Evolutionary conservation across 345 rosid genomes (phyloP).

Genomic region (Carallia brachiata): DNA sequence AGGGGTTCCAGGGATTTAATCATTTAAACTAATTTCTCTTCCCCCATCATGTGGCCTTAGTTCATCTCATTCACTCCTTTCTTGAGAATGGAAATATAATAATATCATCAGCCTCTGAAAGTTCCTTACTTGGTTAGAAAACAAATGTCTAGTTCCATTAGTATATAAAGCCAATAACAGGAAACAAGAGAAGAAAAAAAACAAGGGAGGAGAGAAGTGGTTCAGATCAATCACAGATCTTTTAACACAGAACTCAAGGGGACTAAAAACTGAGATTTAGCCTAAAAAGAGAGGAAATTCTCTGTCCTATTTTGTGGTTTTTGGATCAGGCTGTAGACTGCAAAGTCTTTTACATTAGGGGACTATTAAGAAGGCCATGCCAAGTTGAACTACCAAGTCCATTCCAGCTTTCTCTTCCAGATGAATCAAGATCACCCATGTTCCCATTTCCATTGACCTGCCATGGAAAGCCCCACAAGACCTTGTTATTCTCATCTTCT

Average conservation of each 20-base stretch:
- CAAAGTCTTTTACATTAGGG: constrained; percentile 13
- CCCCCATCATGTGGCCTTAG: too few relatives aligned
- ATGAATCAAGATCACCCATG: constrained; percentile 12
- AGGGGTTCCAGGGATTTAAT: too few relatives aligned
- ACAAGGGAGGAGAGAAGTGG: constrained; percentile 5
- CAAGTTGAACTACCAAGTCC: constrained; percentile 23
- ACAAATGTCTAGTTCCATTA: constrained; percentile 29
- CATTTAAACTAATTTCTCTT: too few relatives aligned
- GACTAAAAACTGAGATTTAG: constrained; percentile 22
- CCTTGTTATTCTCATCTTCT: constrained; percentile 38
- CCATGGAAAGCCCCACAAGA: constrained; percentile 74
- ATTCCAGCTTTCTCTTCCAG: constrained; percentile 25
- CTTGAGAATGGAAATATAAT: constrained; percentile 1
- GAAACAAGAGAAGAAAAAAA: neutral
- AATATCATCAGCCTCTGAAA: constrained; percentile 17
- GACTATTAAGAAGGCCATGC: constrained; percentile 26
- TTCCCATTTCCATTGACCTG: constrained; percentile 48
- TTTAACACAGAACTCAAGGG: constrained; percentile 17
- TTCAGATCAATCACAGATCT: constrained; percentile 22
- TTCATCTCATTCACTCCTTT: constrained; percentile 25
- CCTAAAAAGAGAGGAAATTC: constrained; percentile 12
- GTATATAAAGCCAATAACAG: constrained; percentile 25
- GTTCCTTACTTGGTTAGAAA: constrained; percentile 31
- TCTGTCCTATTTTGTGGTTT: constrained; percentile 1
- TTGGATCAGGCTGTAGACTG: too few relatives aligned